A percentile compares a stretch with the other conserved stretches of the same genome.
These are phyloP conservation scores for Eucalyptus cloeziana DNA, from an alignment of 345 rosid genomes.

Conservation along the genomic window DNA sequence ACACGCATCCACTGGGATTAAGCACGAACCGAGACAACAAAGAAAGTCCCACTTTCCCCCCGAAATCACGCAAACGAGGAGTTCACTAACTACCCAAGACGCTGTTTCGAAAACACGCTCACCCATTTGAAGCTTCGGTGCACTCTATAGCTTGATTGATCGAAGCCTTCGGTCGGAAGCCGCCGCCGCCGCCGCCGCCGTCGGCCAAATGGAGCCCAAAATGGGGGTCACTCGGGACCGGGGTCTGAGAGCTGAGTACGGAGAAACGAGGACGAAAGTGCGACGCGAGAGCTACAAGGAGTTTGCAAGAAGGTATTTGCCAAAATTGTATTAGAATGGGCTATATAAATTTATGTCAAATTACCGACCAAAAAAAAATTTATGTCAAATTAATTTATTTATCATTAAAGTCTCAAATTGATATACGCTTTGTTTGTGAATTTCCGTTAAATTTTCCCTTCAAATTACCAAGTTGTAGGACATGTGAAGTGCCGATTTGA, in stretches of 20 bases:
- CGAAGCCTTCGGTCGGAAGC: background rate
- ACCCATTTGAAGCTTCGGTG: background rate
- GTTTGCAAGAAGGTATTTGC: background rate
- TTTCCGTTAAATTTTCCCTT: too few species aligned
- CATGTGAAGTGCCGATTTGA: too few species aligned
- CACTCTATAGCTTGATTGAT: background rate
- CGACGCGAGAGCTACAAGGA: background rate
- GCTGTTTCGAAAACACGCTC: background rate
- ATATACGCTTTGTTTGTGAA: fast-evolving
- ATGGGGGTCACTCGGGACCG: background rate
- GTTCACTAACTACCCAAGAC: background rate
- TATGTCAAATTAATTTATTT: too few species aligned
- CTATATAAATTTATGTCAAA: too few species aligned
- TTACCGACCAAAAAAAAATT: too few species aligned
- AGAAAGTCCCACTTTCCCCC: background rate
- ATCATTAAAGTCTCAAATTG: too few species aligned
- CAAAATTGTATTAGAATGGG: background rate
- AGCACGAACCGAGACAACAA: background rate
- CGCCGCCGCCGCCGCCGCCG: background rate
- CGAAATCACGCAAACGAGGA: background rate
- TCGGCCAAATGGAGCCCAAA: background rate
- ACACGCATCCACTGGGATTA: background rate
- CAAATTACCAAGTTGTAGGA: too few species aligned
- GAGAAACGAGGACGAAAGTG: background rate
- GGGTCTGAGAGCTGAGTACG: background rate